Evolutionary conservation across 345 rosid genomes (phyloP), one percentile per base, ranked within the genome.

Genomic region (Theobroma cacao): DNA sequence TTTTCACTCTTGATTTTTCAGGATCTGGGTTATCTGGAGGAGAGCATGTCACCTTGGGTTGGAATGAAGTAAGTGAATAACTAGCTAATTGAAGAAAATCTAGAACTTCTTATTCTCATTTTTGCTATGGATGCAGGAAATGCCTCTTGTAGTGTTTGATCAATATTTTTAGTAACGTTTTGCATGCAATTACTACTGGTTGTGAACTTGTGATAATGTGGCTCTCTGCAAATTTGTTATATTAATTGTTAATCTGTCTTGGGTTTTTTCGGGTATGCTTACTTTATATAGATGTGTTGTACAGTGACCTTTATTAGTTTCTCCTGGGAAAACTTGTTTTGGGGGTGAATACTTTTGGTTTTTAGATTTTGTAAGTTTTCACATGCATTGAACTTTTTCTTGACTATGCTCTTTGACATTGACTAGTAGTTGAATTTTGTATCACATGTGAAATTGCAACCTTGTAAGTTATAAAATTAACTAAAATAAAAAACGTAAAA

Each of bases 1-100:
- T 95, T 85, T 93, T 95, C 75, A 83, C 98, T 47, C 95, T 95
- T 82, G 98, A 93, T 83, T 95, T 95, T 80, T 90, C 98, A 43
- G 98, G 98, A 80, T 92, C 98, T 69, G 97, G 98, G 76, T 83
- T 92, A 76, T 93, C 97, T 60, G 94, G 92, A 43, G 97, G 98
- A 73, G 98, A 95, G 70, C 86, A 91, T 84, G 98, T 93, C 40
- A 89, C 93, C 74, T 76, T 95, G 75, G 98, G 98, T 22, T 91
- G 98, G 95, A 79, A 92, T 81, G 98, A 93, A 87, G 95, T 95
- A 83, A 80, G 91, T 80, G 41, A 53, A 73, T 41, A 47, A 78
- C 48, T 79, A 45, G 34, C 75, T 75, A 81, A 59, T 55, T 53
- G 70, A 65, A 70, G 59, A 64, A 65, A 70, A 48, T 70, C 40